These are phyloP conservation scores for Isoetes taiwanensis DNA, from an alignment of 75 land plant species.

Conservation along the genomic window DNA sequence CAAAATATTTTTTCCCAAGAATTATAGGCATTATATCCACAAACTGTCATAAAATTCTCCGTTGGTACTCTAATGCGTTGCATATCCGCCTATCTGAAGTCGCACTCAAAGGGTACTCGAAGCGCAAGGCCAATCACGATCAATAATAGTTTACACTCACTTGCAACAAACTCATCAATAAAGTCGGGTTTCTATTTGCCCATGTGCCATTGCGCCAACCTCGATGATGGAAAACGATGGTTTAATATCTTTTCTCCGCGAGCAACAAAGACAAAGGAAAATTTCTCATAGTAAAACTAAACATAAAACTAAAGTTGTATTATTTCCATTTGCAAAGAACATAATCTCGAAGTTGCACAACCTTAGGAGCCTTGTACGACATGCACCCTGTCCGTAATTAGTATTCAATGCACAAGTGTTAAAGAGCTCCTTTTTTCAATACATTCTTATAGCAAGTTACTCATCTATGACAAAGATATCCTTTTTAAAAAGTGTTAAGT, in stretches of 20 bases:
- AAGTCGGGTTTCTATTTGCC: constrained; percentile 60
- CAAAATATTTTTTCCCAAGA: too few species aligned
- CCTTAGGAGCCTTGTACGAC: constrained; percentile 74
- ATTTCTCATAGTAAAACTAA: constrained; percentile 21
- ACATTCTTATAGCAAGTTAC: too few species aligned
- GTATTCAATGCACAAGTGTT: too few species aligned
- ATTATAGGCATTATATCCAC: too few species aligned
- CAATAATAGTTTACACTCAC: too few species aligned
- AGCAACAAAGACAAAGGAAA: neutral
- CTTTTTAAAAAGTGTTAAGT: too few species aligned
- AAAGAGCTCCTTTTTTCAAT: too few species aligned
- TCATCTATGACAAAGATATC: too few species aligned
- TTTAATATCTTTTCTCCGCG: neutral
- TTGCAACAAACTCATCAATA: constrained; percentile 62
- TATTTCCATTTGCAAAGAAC: constrained; percentile 33
- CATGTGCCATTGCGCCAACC: constrained; percentile 99
- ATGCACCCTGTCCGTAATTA: too few species aligned
- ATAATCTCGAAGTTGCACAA: constrained; percentile 53
- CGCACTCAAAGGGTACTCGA: constrained; percentile 69
- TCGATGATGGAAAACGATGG: constrained; percentile 8
- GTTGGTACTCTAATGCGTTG: constrained; percentile 42
- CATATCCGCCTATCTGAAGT: constrained; percentile 60
- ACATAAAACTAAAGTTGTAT: constrained; percentile 67
- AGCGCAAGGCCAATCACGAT: constrained; percentile 30
- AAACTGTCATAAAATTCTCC: constrained; percentile 40